phyloP scores from a whole-genome alignment of 2,329 filamentous ascomycete species.

The Aotearoamyces nothofagi region DNA sequence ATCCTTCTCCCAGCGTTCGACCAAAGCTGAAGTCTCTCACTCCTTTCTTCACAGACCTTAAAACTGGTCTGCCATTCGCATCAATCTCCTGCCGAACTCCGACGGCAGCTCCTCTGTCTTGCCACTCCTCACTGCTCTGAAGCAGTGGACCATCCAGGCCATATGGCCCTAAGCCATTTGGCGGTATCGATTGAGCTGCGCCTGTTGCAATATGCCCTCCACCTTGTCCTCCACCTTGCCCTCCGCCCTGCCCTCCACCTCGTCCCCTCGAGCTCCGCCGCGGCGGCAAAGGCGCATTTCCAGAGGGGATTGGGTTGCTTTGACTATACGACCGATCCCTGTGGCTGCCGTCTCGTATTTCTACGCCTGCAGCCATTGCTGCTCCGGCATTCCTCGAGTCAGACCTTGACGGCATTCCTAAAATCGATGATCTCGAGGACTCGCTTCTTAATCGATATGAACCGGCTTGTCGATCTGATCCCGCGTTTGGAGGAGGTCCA shows the following conservation, averaged over 20 bases:
- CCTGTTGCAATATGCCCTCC: constrained; percentile 30
- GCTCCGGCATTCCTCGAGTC: constrained; percentile 46
- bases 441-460: constrained; percentile 42
- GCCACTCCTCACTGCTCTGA: constrained; percentile 80
- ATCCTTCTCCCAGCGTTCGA: constrained; percentile 80
- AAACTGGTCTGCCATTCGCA: constrained; percentile 64
- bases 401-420: constrained; percentile 36
- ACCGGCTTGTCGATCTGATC: constrained; percentile 21
- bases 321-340: constrained; percentile 53
- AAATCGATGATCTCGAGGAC: constrained; percentile 39
- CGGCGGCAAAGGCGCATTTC: constrained; percentile 52
- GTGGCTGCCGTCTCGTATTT: constrained; percentile 53
- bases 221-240: too few relatives aligned
- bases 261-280: constrained; percentile 64
- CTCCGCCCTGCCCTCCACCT: constrained; percentile 34
- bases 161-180: constrained; percentile 22
- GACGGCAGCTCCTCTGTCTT: constrained; percentile 84
- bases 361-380: constrained; percentile 43
- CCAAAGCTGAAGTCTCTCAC: constrained; percentile 96
- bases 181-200: neutral
- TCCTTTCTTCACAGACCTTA: constrained; percentile 85
- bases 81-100: constrained; percentile 72
- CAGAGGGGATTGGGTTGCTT: constrained; percentile 31
- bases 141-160: constrained; percentile 38
- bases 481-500: constrained; percentile 23